Evolutionary conservation across 2,329 filamentous ascomycete species (phyloP).

Genomic region (Zymoseptoria passerinii): DNA sequence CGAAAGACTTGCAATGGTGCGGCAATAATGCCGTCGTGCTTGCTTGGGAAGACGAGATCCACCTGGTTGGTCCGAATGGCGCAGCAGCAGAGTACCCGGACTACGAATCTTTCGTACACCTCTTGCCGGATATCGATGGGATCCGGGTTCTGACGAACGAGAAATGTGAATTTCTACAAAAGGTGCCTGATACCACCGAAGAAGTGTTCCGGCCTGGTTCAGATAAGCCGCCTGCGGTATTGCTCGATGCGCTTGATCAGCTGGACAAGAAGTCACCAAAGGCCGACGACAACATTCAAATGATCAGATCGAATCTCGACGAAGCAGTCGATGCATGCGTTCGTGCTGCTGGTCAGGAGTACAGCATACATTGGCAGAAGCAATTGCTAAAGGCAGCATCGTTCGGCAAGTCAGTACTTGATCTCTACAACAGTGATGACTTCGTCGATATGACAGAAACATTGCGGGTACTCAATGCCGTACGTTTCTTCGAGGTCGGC

Average conservation of each 20-base stretch:
- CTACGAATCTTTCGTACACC: constrained; percentile 84
- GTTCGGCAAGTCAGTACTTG: constrained; percentile 93
- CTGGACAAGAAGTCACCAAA: constrained; percentile 91
- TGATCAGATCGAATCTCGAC: constrained; percentile 77
- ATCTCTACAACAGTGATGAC: constrained; percentile 95
- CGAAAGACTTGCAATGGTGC: constrained; percentile 89
- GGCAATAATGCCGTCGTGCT: constrained; percentile 88
- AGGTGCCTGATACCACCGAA: constrained; percentile 63
- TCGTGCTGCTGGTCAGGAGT: constrained; percentile 87
- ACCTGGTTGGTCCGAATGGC: constrained; percentile 79
- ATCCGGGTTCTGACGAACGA: constrained; percentile 84
- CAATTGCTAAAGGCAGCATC: constrained; percentile 91
- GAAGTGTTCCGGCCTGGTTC: constrained; percentile 86
- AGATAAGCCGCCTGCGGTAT: constrained; percentile 80
- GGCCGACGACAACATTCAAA: constrained; percentile 93
- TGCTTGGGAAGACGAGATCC: constrained; percentile 96
- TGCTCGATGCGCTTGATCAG: constrained; percentile 85
- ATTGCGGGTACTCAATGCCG: constrained; percentile 82
- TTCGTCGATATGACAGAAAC: constrained; percentile 98
- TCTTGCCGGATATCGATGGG: constrained; percentile 83
- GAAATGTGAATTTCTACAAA: constrained; percentile 95
- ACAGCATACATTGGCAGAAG: constrained; percentile 86
- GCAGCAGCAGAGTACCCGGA: constrained; percentile 59
- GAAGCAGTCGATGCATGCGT: constrained; percentile 93
- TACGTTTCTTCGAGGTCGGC: constrained; percentile 83